Conservation (phyloP, 108 stramenopile genomes). For the Nitzschia inconspicua region DNA sequence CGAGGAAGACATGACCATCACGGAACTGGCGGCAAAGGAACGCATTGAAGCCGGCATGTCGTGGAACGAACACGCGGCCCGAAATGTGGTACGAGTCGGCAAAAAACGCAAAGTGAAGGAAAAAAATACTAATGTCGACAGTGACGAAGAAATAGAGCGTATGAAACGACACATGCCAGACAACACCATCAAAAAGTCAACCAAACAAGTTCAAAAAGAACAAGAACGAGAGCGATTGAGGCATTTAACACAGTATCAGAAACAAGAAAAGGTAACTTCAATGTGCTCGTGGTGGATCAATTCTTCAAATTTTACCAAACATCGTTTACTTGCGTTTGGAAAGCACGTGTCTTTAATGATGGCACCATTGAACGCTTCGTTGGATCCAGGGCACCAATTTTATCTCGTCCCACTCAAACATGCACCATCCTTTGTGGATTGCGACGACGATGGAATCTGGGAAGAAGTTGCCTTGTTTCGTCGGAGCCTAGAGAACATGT, state of each 20-base stretch:
- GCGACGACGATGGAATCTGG: constrained; percentile 62
- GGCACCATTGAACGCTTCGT: constrained; percentile 49
- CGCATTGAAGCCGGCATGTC: constrained; percentile 15
- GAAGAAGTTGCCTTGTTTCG: constrained; percentile 66
- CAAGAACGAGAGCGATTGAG: constrained; percentile 24
- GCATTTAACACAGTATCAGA: constrained; percentile 44
- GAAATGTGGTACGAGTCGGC: constrained; percentile 53
- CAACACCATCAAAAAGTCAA: constrained; percentile 1
- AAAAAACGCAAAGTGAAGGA: constrained; percentile 19
- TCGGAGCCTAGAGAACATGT: constrained; percentile 49
- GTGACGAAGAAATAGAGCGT: constrained; percentile 27
- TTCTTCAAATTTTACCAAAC: constrained; percentile 51
- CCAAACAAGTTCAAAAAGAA: constrained; percentile 9
- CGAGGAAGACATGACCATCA: constrained; percentile 48
- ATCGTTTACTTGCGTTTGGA: constrained; percentile 60
- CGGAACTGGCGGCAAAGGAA: constrained; percentile 41
- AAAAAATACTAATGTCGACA: constrained; percentile 1
- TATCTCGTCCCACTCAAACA: constrained; percentile 62
- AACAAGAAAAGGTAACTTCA: constrained; percentile 44
- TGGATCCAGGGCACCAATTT: constrained; percentile 42
- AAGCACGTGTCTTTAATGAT: constrained; percentile 64
- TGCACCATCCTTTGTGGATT: constrained; percentile 49
- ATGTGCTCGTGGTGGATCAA: constrained; percentile 82
- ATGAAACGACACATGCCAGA: constrained; percentile 19
- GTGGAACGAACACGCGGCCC: constrained; percentile 65